Evolutionary conservation across 2,329 filamentous ascomycete species (phyloP).

Genomic region (Karstenula rhodostoma): DNA sequence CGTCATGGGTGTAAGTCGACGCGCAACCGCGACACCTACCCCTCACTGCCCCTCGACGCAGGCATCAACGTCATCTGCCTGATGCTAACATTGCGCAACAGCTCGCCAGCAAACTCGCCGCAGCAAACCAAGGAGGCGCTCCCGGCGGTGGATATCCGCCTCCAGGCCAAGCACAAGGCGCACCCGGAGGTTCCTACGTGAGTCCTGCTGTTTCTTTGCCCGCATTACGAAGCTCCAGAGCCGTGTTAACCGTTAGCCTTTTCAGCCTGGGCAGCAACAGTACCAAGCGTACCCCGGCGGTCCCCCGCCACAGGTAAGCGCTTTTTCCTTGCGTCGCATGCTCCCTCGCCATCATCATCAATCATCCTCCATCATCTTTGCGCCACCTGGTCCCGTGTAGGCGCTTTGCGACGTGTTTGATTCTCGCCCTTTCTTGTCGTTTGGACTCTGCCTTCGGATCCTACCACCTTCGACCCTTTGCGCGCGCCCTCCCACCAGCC

Average conservation of each 20-base stretch:
- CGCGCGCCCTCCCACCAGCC: background rate
- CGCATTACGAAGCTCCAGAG: constrained; percentile 7
- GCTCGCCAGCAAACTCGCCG: constrained; percentile 13
- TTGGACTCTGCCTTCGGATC: background rate
- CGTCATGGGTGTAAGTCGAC: constrained; percentile 11
- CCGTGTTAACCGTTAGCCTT: constrained; percentile 10
- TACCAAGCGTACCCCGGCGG: constrained; percentile 12
- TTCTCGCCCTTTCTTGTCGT: background rate
- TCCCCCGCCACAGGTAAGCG: constrained; percentile 12
- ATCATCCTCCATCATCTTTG: background rate
- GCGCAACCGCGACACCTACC: background rate
- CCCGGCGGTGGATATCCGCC: constrained; percentile 6
- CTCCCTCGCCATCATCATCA: constrained; percentile 1
- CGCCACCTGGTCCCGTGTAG: background rate
- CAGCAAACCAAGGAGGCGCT: constrained; percentile 5
- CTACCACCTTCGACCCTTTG: background rate
- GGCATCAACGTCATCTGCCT: constrained; percentile 10
- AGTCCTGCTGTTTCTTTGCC: background rate
- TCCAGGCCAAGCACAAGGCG: constrained; percentile 7
- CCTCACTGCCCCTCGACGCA: constrained; percentile 10
- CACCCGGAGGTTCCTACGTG: constrained; percentile 3
- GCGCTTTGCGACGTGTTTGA: background rate
- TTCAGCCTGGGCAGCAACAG: constrained; percentile 14
- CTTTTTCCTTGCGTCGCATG: background rate
- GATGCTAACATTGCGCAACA: constrained; percentile 10